A percentile compares a stretch with the other conserved stretches of the same genome.
Conservation (phyloP, 2,329 filamentous ascomycete species). For the Teratosphaeria nubilosa region DNA sequence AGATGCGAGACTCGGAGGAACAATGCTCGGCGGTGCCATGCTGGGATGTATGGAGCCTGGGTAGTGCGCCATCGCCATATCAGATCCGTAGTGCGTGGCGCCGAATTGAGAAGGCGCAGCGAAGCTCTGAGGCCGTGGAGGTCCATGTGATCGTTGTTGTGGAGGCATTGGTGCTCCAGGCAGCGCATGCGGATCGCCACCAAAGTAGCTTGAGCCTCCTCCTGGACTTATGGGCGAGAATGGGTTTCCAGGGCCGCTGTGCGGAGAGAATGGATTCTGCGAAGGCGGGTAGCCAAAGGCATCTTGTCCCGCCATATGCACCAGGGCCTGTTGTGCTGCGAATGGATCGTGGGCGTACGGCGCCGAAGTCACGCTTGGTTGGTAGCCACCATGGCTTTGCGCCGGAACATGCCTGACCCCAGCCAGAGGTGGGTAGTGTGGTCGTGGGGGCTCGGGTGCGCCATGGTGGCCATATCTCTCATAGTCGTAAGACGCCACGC, state of each 20-base stretch:
- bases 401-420: constrained; percentile 22
- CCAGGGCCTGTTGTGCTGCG: constrained; percentile 17
- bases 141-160: constrained; percentile 15
- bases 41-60: constrained; percentile 5
- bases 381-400: constrained; percentile 24
- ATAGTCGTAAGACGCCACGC: constrained; percentile 35
- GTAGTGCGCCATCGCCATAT: constrained; percentile 19
- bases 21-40: constrained; percentile 1
- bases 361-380: constrained; percentile 18
- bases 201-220: constrained; percentile 28
- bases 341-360: constrained; percentile 16
- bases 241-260: constrained; percentile 15
- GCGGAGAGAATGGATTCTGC: constrained; percentile 30
- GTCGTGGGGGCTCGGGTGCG: constrained; percentile 22
- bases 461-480: constrained; percentile 32
- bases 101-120: constrained; percentile 13
- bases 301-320: constrained; percentile 22
- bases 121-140: constrained; percentile 21
- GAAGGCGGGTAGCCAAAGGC: constrained; percentile 25
- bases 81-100: constrained; percentile 11
- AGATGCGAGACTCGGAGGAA: not conserved
- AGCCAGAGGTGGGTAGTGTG: constrained; percentile 21
- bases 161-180: constrained; percentile 5
- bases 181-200: constrained; percentile 14
- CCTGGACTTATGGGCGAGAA: constrained; percentile 22